Conservation (phyloP, 371 early-diverging fungal genomes). For the Gilbertella persicaria region DNA sequence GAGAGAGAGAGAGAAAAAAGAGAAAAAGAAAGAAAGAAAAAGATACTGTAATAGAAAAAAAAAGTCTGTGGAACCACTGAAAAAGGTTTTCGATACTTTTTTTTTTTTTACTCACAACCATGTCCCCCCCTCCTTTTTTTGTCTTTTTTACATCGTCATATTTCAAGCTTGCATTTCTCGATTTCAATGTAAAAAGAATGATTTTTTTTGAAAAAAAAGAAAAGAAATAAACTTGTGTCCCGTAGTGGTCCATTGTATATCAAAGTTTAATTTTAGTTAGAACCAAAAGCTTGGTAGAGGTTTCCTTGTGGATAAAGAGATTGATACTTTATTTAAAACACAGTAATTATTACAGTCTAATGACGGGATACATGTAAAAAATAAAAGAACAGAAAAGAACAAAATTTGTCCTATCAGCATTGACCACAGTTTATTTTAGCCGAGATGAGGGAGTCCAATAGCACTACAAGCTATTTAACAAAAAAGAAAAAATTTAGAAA, state of each 20-base stretch:
- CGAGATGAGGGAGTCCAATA: background rate
- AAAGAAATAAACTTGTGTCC: no score
- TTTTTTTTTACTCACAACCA: background rate
- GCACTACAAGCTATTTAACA: background rate
- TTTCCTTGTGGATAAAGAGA: background rate
- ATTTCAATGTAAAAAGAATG: background rate
- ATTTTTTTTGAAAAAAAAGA: no score
- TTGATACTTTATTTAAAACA: background rate
- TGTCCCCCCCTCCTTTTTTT: slow-evolving; percentile 2
- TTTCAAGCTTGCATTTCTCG: background rate
- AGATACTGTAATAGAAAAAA: slow-evolving; percentile 1
- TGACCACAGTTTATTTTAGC: no score
- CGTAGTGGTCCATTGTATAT: no score
- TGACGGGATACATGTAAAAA: background rate
- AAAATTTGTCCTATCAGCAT: no score
- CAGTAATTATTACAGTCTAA: background rate
- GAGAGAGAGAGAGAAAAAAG: slow-evolving; percentile 2
- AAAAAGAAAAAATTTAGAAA: background rate
- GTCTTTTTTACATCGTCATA: background rate
- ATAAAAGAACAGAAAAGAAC: slow-evolving; percentile 12
- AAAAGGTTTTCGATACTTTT: background rate
- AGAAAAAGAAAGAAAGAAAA: slow-evolving; percentile 4
- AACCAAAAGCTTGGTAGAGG: slow-evolving; percentile 7
- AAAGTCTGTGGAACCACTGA: slow-evolving; percentile 6
- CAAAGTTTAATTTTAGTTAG: background rate